Conservation (phyloP, 2,329 filamentous ascomycete genomes). For the Pseudocercospora fuligena region DNA sequence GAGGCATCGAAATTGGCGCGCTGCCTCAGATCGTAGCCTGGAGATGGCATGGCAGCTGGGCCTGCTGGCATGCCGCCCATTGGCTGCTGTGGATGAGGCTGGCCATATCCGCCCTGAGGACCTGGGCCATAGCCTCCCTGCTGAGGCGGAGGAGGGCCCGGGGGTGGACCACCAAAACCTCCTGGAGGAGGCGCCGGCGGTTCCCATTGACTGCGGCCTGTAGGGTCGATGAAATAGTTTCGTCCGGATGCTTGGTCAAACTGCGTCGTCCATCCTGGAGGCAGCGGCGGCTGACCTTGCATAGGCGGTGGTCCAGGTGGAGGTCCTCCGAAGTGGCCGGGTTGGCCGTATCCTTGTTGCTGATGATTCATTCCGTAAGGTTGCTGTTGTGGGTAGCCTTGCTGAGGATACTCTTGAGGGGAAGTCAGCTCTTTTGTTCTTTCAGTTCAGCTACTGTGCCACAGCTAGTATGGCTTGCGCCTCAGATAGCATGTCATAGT, state of each 20-base stretch:
- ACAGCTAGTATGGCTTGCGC: constrained; percentile 6
- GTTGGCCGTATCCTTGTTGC: constrained; percentile 20
- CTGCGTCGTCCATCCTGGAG: constrained; percentile 25
- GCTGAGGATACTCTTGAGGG: constrained; percentile 7
- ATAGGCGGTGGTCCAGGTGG: constrained; percentile 25
- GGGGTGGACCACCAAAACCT: constrained; percentile 29
- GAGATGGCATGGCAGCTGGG: constrained; percentile 67
- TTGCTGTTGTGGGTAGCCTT: constrained; percentile 9
- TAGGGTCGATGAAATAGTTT: constrained; percentile 23
- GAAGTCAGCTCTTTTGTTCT: constrained; percentile 10
- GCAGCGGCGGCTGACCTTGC: constrained; percentile 18
- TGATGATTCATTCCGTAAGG: constrained; percentile 10
- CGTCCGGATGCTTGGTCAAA: constrained; percentile 22
- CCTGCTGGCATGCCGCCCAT: constrained; percentile 29
- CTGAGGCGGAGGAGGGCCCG: constrained; percentile 30
- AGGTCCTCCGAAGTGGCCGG: constrained; percentile 22
- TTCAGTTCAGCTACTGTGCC: constrained; percentile 9
- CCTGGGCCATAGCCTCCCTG: constrained; percentile 27
- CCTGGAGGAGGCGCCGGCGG: constrained; percentile 25
- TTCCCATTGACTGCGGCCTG: constrained; percentile 23
- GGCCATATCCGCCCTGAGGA: constrained; percentile 18
- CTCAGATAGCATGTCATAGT: constrained; percentile 5
- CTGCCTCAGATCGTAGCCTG: constrained; percentile 76
- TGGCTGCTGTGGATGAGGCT: constrained; percentile 23
- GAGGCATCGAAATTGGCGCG: constrained; percentile 69